Base-by-base conservation (phyloP, 108 stramenopile species). In the Skeletonema potamos region DNA sequence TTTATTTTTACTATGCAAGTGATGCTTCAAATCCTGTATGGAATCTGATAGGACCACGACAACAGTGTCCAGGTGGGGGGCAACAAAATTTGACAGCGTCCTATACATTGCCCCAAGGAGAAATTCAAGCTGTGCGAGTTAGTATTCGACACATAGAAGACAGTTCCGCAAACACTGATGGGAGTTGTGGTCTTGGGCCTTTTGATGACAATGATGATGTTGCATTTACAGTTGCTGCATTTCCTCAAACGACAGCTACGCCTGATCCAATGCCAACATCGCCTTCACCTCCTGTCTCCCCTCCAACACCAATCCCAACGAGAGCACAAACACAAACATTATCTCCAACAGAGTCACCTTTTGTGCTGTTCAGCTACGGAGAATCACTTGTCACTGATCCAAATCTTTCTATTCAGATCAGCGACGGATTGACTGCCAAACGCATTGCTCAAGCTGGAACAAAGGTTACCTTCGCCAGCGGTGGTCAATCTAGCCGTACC, bases 381-480 rank as follows among this genome's bases (percentile, higher is more conserved):
- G 44, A 44, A 44, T 44, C 44, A 44, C 44, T 44, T n/a, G 15
- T 18, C 5, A 44, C 44, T 44, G 44, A 44, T 18, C 2, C 2
- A 2, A 44, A 44, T 44, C 44, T 44, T 44, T 15, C 4, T 4
- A 44, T 44, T 44, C 17, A 44, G 44, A 44, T 44, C 11, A 62
- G 68, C 68, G 33, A 55, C 26, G 85, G 85, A 3, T 37, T 85
- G 17, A 34, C 29, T 17, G 70, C 68, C 24, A 46, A 59, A 27
- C 13, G 67, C 29, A 57, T 86, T 22, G 84, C 82, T 3, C 18
- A 33, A 33, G 24, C 76, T 7, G 74, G 64, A 33, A 36, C 66
- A 26, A 37, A 28, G 24, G 79, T 85, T 0, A 36, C 3, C 7
- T 77, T 63, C 51, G 44, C 37, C 1, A 56, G 72, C 60, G 84